phyloP scores from a whole-genome alignment of 2,329 filamentous ascomycete species.

The Mycosphaerelloides madeirae region DNA sequence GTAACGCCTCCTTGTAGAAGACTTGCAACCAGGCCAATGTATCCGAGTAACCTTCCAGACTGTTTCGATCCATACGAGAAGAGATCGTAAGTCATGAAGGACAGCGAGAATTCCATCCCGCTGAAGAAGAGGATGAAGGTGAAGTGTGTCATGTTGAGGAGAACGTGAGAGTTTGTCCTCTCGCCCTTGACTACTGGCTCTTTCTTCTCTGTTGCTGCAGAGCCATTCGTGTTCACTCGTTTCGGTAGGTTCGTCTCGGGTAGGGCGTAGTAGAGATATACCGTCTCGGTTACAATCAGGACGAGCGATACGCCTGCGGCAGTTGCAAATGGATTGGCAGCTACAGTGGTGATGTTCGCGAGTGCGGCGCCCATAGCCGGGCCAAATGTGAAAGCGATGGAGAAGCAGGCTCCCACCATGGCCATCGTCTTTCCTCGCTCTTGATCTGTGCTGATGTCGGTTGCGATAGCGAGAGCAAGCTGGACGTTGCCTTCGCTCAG shows the following conservation, averaged over 20 bases:
- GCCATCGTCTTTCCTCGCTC: conserved; percentile 91
- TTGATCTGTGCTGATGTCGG: conserved; percentile 84
- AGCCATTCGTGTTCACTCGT: conserved; percentile 13
- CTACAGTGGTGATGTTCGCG: conserved; percentile 69
- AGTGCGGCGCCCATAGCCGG: conserved; percentile 86
- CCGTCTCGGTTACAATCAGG: conserved; percentile 78
- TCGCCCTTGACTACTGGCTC: conserved; percentile 29
- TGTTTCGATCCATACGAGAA: conserved; percentile 75
- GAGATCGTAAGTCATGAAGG: conserved; percentile 95
- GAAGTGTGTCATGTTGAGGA: conserved; percentile 84
- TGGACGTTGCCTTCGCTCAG: conserved; percentile 96
- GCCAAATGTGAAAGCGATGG: conserved; percentile 93
- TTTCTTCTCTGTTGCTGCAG: conserved; percentile 24
- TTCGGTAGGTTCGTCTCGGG: conserved; percentile 68
- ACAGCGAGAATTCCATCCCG: conserved; percentile 94
- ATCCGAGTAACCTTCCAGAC: conserved; percentile 82
- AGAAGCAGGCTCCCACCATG: conserved; percentile 92
- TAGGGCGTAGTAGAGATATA: conserved; percentile 77
- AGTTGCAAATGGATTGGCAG: conserved; percentile 87
- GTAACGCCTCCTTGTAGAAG: conserved; percentile 92
- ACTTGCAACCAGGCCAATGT: conserved; percentile 84
- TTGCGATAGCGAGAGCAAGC: conserved; percentile 90
- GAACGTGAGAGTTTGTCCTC: conserved; percentile 74
- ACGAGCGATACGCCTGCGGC: conserved; percentile 83
- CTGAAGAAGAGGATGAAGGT: conserved; percentile 94